These are phyloP conservation scores for Parascedosporium putredinis DNA, from an alignment of 2,329 filamentous ascomycete species.

Conservation along the genomic window DNA sequence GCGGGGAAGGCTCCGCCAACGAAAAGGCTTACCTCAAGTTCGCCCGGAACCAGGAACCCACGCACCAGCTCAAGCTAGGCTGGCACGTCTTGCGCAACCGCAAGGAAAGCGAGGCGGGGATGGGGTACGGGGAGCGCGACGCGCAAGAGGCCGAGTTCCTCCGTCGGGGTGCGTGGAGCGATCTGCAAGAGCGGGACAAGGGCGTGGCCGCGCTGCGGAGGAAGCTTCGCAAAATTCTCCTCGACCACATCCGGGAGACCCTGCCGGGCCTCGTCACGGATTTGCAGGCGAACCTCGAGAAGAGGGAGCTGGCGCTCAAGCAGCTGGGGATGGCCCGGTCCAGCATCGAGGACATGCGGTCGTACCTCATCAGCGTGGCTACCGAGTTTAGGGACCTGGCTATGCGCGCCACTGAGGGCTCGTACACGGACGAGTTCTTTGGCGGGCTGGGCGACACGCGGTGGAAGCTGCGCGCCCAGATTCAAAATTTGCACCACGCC, in stretches of 20 bases:
- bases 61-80: conserved; percentile 27
- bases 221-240: conserved; percentile 23
- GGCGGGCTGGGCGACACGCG: conserved; percentile 12
- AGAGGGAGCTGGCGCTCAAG: conserved; percentile 13
- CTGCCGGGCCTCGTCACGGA: conserved; percentile 17
- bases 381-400: conserved; percentile 23
- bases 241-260: conserved; percentile 19
- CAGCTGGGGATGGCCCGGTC: conserved; percentile 15
- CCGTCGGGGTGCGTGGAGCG: conserved; percentile 17
- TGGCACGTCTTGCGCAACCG: conserved; percentile 46
- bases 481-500: conserved; percentile 20
- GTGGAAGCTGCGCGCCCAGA: conserved; percentile 19
- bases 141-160: conserved; percentile 22
- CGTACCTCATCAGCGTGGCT: conserved; percentile 25
- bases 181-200: conserved; percentile 18
- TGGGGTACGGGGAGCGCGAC: conserved; percentile 17
- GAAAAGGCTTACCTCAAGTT: conserved; percentile 27
- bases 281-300: conserved; percentile 16
- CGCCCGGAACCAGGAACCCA: conserved; percentile 20
- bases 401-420: conserved; percentile 18
- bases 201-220: conserved; percentile 23
- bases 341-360: conserved; percentile 17
- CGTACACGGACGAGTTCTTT: conserved; percentile 28
- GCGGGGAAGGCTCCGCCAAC: conserved; percentile 25
- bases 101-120: conserved; percentile 19